Conservation (phyloP, 2,329 filamentous ascomycete genomes). For the Colletotrichum sublineola region DNA sequence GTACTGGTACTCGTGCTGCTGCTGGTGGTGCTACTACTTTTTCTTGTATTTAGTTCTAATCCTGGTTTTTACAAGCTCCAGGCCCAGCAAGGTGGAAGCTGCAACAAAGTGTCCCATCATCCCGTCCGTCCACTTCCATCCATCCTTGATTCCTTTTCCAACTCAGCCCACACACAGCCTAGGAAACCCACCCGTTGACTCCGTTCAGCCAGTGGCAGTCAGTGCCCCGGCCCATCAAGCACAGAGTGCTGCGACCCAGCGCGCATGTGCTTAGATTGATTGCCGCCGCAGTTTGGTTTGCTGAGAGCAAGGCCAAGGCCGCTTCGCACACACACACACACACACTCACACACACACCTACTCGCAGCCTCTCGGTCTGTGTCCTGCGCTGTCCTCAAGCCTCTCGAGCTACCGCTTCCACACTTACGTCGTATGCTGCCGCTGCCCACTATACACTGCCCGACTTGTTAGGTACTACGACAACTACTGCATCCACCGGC, state of each 20-base stretch:
- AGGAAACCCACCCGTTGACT: constrained; percentile 10
- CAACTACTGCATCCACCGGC: not conserved
- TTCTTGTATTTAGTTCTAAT: not conserved
- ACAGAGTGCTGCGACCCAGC: constrained; percentile 15
- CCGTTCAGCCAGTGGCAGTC: constrained; percentile 22
- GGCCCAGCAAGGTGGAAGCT: constrained; percentile 8
- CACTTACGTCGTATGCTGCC: not conserved
- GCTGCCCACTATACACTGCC: not conserved
- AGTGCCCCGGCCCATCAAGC: constrained; percentile 14
- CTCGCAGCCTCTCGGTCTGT: not conserved
- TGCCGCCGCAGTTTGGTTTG: constrained; percentile 21
- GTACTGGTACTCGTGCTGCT: not conserved
- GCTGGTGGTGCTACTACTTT: not conserved
- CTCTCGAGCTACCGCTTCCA: constrained; percentile 8
- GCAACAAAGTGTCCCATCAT: constrained; percentile 3
- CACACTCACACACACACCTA: not conserved
- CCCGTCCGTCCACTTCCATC: constrained; percentile 11
- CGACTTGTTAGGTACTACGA: not conserved
- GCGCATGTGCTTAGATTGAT: constrained; percentile 27
- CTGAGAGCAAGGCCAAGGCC: constrained; percentile 1
- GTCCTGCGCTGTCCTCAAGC: not conserved
- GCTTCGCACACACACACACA: not conserved
- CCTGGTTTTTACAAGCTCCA: constrained; percentile 2
- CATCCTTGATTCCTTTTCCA: not conserved
- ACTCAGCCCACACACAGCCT: constrained; percentile 7